A percentile compares a stretch with the other conserved stretches of the same genome.
phyloP scores from a whole-genome alignment of 495 filamentous ascomycete species.

The Xylaria castorea region DNA sequence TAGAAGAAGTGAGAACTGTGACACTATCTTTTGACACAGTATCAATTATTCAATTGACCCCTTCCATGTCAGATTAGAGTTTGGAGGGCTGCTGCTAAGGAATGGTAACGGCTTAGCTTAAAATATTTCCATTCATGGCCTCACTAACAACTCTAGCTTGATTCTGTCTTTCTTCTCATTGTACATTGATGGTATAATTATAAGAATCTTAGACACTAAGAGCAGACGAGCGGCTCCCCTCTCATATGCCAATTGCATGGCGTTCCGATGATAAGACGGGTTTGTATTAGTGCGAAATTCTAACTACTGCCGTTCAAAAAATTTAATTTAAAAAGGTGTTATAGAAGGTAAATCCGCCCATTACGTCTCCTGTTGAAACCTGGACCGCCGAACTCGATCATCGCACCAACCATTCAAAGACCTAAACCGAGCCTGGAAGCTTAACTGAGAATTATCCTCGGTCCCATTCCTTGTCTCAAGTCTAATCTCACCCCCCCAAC shows the following conservation, averaged over 20 bases:
- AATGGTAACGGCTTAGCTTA: no score
- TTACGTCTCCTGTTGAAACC: background rate
- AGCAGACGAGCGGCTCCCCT: background rate
- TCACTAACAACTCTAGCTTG: background rate
- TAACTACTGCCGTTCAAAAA: background rate
- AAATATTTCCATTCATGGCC: background rate
- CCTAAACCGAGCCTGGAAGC: background rate
- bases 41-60: background rate
- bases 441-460: background rate
- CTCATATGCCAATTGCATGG: background rate
- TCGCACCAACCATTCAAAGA: background rate
- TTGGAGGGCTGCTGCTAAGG: no score
- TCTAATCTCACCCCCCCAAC: background rate
- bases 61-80: no score
- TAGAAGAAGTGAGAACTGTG: no score
- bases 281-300: background rate
- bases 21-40: background rate
- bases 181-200: background rate
- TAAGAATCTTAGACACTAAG: background rate
- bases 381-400: background rate
- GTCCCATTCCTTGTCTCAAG: background rate
- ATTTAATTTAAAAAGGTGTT: background rate
- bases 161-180: background rate
- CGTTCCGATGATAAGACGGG: background rate
- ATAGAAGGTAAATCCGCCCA: background rate